Base-by-base conservation (phyloP, 2,329 filamentous ascomycete species). In the Fusarium sp. region DNA sequence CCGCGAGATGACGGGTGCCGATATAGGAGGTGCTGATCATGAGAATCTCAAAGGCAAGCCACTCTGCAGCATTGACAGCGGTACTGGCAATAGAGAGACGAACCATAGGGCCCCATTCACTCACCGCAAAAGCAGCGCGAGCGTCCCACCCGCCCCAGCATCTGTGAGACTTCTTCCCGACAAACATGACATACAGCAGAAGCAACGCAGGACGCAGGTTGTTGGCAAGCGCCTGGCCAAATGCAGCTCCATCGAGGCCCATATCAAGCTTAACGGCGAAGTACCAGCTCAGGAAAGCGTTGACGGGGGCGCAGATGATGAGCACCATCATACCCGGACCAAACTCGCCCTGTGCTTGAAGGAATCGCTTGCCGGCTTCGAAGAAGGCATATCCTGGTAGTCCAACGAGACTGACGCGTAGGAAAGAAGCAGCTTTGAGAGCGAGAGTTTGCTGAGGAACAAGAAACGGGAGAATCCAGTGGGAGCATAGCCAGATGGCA, bases 341-440 rank as follows among this genome's bases (percentile, higher is more conserved):
- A 75, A 86, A 86, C 26, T 84, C 76, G 3, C 85, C 84, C 62
- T 87, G 85, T 0, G 85, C 83, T 68, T 87, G 84, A 7, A 86
- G 79, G 61, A 86, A 87, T 4, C 85, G 77, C 73, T 87, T 87
- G 7, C 82, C 80, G 1, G 83, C 83, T 62, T 87, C 85, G 46
- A 87, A 87, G 19, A 80, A 79, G 3, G 82, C 83, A 55, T 86
- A 87, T 5, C 83, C 84, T 1, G 85, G 85, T 3, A 85, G 75
- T 1, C 84, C 83, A 11, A 85, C 73, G 3, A 86, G 75, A 48
- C 83, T 80, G 26, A 84, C 78, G 7, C 79, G 77, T 44, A 87
- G 69, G 62, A 85, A 87, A 77, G 74, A 17, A 73, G 79, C 83
- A 0, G 84, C 85, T 64, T 83, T 80, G 36, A 80, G 72, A 5